phyloP scores from a whole-genome alignment of 768 basidiomycete species.

The Astraeus odoratus region DNA sequence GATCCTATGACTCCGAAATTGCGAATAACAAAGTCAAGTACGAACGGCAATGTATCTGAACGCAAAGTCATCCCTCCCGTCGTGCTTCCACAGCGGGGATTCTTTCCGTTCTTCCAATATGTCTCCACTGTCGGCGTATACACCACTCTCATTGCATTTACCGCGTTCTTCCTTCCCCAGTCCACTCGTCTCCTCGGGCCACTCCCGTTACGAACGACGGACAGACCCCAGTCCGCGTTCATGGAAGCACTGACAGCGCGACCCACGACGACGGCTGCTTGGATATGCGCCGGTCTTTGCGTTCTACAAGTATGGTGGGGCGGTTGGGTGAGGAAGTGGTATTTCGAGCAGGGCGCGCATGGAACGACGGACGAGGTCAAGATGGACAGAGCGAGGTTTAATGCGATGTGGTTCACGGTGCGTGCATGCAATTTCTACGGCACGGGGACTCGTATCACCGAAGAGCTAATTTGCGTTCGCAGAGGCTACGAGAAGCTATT shows the following conservation, averaged over 20 bases:
- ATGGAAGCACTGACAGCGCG: constrained; percentile 57
- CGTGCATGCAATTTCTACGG: constrained; percentile 13
- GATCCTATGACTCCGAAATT: not conserved
- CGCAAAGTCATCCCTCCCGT: no score
- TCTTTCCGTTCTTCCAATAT: constrained; percentile 52
- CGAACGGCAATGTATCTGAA: not conserved
- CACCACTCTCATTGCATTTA: constrained; percentile 56
- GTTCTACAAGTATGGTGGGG: constrained; percentile 69
- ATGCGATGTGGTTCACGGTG: constrained; percentile 35
- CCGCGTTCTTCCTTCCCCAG: constrained; percentile 65
- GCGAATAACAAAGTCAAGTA: not conserved
- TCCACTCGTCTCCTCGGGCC: constrained; percentile 39
- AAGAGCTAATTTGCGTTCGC: constrained; percentile 3
- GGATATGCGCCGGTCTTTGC: constrained; percentile 46
- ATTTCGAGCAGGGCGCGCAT: constrained; percentile 34
- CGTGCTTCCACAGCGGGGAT: constrained; percentile 3
- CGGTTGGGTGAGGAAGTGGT: constrained; percentile 57
- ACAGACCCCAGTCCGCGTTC: constrained; percentile 67
- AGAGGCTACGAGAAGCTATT: constrained; percentile 50
- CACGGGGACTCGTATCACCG: constrained; percentile 5
- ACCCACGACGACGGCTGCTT: constrained; percentile 51
- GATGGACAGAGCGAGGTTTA: constrained; percentile 34
- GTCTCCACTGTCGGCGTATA: constrained; percentile 64
- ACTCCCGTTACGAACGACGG: constrained; percentile 30
- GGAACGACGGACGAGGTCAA: constrained; percentile 38